Percentiles rank a stretch among this genome's conserved stretches.
Conservation (phyloP, 257 asterid genomes). For the Solanum ahanhuiri region DNA sequence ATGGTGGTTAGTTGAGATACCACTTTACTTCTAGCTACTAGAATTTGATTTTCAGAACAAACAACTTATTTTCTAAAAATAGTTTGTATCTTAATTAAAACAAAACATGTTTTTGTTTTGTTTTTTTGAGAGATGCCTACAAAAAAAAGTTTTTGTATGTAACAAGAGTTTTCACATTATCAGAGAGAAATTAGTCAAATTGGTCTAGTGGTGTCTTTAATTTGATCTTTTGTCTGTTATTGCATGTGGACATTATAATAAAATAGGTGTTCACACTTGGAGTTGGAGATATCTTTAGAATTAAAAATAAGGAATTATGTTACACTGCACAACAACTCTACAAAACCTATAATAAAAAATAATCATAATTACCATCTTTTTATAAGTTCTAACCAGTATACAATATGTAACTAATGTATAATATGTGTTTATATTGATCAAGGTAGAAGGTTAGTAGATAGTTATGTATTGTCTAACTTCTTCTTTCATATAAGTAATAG, state of each 20-base stretch:
- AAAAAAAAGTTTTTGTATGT: background rate
- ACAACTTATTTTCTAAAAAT: background rate
- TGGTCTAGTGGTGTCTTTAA: background rate
- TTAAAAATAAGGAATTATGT: too few relatives aligned
- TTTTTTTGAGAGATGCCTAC: background rate
- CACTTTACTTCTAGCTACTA: background rate
- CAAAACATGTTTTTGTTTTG: background rate
- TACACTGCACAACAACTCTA: too few relatives aligned
- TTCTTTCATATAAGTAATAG: background rate
- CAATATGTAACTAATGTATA: background rate
- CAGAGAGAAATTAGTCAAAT: background rate
- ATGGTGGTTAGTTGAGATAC: background rate
- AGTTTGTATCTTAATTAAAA: too few relatives aligned
- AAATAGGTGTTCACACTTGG: background rate
- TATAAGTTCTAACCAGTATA: background rate
- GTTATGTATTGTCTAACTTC: background rate
- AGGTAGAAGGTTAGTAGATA: background rate
- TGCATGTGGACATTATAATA: background rate
- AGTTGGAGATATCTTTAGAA: too few relatives aligned
- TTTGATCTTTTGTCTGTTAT: background rate
- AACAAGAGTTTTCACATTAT: background rate
- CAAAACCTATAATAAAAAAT: too few relatives aligned
- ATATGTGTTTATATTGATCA: background rate
- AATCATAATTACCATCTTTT: too few relatives aligned
- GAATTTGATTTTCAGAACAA: background rate